Conservation (phyloP, 129 eudicot species). For the Deinandra increscens region DNA sequence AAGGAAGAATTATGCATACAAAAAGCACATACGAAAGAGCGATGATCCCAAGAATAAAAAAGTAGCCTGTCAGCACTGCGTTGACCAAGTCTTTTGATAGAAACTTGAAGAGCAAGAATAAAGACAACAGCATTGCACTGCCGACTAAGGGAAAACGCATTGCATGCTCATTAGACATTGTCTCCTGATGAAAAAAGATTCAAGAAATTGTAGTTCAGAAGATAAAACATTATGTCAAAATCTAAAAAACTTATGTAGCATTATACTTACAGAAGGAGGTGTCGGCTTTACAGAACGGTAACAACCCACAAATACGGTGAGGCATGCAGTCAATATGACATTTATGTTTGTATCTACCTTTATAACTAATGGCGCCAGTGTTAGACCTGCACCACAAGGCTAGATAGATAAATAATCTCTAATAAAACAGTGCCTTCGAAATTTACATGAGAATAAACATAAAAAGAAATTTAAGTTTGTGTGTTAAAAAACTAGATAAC, state of each 20-base stretch:
- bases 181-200: conserved; percentile 54
- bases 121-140: conserved; percentile 88
- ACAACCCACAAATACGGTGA: conserved; percentile 86
- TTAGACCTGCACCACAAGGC: conserved; percentile 54
- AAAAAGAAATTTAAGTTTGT: neutral
- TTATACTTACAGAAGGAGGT: conserved; percentile 77
- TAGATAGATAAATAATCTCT: conserved; percentile 12
- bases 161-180: conserved; percentile 97
- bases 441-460: conserved; percentile 2
- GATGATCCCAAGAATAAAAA: conserved; percentile 80
- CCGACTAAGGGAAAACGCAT: conserved; percentile 97
- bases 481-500: neutral
- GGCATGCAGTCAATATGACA: conserved; percentile 89
- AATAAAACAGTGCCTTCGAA: neutral
- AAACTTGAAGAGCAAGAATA: conserved; percentile 86
- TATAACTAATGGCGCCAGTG: conserved; percentile 81
- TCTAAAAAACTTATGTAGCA: neutral
- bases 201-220: conserved; percentile 2
- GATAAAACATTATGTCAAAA: neutral
- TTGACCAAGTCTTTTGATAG: conserved; percentile 91
- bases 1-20: conserved; percentile 30
- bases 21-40: conserved; percentile 86
- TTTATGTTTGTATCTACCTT: conserved; percentile 84
- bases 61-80: conserved; percentile 82
- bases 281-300: conserved; percentile 92